These are phyloP conservation scores for Fonsecaea multimorphosa DNA, from an alignment of 2,329 filamentous ascomycete genomes.

Conservation along the genomic window DNA sequence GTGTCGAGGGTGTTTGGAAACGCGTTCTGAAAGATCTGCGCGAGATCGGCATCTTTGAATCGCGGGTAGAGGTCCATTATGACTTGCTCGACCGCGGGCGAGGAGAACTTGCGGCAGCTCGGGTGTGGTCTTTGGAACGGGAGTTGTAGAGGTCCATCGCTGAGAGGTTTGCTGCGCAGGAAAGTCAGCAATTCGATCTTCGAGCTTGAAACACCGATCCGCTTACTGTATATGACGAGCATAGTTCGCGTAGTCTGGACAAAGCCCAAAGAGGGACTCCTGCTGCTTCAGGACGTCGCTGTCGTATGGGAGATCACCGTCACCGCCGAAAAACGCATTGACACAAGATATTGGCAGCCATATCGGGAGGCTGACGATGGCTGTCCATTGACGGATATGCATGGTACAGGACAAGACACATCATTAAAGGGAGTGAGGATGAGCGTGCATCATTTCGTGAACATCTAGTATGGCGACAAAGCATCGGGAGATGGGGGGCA, in stretches of 20 bases:
- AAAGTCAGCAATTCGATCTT: slow-evolving; percentile 17
- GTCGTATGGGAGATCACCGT: slow-evolving; percentile 25
- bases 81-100: slow-evolving; percentile 82
- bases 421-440: background rate
- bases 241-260: slow-evolving; percentile 43
- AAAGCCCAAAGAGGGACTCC: slow-evolving; percentile 34
- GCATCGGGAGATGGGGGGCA: too few species aligned
- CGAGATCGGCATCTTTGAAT: slow-evolving; percentile 85
- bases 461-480: background rate
- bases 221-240: slow-evolving; percentile 38
- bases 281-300: slow-evolving; percentile 30
- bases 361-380: slow-evolving; percentile 6
- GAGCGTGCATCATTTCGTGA: background rate
- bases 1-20: slow-evolving; percentile 93
- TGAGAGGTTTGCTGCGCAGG: slow-evolving; percentile 71
- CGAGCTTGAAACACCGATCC: background rate
- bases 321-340: slow-evolving; percentile 11
- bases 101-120: slow-evolving; percentile 87
- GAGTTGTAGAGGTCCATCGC: slow-evolving; percentile 76
- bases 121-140: slow-evolving; percentile 84
- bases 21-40: slow-evolving; percentile 90
- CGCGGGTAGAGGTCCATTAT: slow-evolving; percentile 80
- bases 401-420: slow-evolving; percentile 11
- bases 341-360: slow-evolving; percentile 13
- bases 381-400: slow-evolving; percentile 17